Percentiles rank a stretch among this genome's conserved stretches.
Conservation (phyloP, 2,329 filamentous ascomycete species). For the Neonectria magnoliae region DNA sequence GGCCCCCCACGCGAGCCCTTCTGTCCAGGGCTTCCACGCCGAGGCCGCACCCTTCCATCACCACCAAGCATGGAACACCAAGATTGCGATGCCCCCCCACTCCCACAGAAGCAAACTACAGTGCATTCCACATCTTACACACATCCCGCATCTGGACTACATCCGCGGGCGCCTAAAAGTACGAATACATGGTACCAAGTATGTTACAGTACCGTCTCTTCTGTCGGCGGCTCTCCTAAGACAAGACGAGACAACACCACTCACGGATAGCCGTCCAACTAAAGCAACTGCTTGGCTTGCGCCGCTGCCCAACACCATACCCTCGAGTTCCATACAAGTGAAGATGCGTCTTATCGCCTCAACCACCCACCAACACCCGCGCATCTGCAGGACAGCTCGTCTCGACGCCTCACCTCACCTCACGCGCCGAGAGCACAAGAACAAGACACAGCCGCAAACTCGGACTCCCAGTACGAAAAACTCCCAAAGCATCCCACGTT, state of each 20-base stretch:
- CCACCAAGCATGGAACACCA: not conserved
- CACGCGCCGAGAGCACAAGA: not conserved
- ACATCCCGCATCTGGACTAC: not conserved
- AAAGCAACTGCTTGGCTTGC: not conserved
- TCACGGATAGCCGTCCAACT: not conserved
- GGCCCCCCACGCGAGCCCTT: conserved; percentile 4
- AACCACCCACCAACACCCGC: conserved; percentile 5
- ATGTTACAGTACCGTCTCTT: not conserved
- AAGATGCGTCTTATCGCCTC: conserved; percentile 8
- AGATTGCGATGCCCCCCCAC: not conserved
- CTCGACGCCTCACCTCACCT: not conserved
- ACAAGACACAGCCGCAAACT: not conserved
- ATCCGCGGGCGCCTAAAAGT: no score
- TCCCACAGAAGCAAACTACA: not conserved
- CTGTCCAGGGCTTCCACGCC: conserved; percentile 1
- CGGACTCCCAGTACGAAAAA: not conserved
- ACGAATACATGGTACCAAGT: not conserved
- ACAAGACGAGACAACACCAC: conserved; percentile 2
- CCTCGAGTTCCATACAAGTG: not conserved
- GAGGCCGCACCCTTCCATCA: not conserved
- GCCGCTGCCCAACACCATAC: conserved; percentile 10
- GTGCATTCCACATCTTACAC: conserved; percentile 18
- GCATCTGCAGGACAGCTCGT: conserved; percentile 1
- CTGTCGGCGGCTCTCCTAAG: not conserved
- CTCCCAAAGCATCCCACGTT: conserved; percentile 16